Evolutionary conservation across 2,329 filamentous ascomycete genomes (phyloP).

Genomic region (Apiospora malaysiana): DNA sequence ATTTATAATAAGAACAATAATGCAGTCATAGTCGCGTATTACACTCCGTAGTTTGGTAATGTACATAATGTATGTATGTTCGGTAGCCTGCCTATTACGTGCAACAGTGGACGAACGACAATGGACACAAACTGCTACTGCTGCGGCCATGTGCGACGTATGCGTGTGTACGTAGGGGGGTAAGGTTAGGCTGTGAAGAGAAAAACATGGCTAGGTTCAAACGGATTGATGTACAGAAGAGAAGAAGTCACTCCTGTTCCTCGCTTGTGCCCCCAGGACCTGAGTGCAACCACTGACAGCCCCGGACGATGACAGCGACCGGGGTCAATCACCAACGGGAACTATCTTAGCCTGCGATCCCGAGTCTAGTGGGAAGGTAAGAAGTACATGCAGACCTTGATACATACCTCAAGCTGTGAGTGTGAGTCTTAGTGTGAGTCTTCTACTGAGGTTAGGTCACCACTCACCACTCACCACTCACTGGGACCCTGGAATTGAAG

Average conservation of each 20-base stretch:
- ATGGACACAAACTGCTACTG: background rate
- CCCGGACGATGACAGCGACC: background rate
- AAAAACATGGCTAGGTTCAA: background rate
- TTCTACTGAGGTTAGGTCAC: too few relatives aligned
- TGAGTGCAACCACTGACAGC: constrained; percentile 21
- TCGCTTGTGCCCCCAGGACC: constrained; percentile 3
- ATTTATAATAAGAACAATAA: background rate
- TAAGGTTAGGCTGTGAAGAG: background rate
- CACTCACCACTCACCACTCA: background rate
- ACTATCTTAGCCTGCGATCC: constrained; percentile 21
- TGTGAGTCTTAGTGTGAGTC: background rate
- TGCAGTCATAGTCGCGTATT: background rate
- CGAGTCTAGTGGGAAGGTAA: background rate
- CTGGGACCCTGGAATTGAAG: background rate
- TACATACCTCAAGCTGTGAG: too few relatives aligned
- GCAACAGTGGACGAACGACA: too few relatives aligned
- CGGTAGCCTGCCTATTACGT: background rate
- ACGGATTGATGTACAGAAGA: too few relatives aligned
- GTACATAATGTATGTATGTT: too few relatives aligned
- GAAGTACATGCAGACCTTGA: too few relatives aligned
- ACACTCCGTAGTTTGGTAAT: background rate
- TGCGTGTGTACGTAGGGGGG: background rate
- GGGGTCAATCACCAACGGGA: constrained; percentile 23
- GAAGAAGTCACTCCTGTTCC: background rate
- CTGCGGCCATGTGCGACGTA: background rate